Base-by-base conservation (phyloP, 75 land plant genomes). In the Cupressus sempervirens region DNA sequence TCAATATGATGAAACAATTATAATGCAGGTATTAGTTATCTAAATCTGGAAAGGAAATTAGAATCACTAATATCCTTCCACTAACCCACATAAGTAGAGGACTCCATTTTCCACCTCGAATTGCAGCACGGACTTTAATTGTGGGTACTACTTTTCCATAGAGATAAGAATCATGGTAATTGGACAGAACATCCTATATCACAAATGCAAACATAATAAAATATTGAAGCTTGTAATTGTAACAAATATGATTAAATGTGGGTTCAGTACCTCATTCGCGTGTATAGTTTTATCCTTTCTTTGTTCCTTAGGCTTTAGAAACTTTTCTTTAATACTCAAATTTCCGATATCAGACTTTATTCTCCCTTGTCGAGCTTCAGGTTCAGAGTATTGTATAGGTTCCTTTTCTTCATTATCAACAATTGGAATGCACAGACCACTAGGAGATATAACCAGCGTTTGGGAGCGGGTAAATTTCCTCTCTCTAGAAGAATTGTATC, bases 51-150 rank as follows among this genome's bases (percentile, higher is more conserved):
- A 23, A 30, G 76, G 23, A 83, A 54, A 48, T 5, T n/a, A 43
- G 11, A 79, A 45, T n/a, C 32, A 26, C 43, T 45, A 45, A 41
- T 11, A 79, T 45, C 50, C n/a, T 41, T 30, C 23, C 30, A 45
- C 91, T 82, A 70, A 90, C 91, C 89, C 73, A 83, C 76, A 89
- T 73, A n/a, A 90, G 76, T 14, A 90, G 83, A 75, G 76, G 75
- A 68, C 91, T 83, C 83, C 86, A 82, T 68, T 81, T 76, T 18
- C 90, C 84, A 58, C 88, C 84, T 68, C 91, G 85, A 80, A 90
- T 86, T 6, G 91, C 91, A 43, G 91, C 89, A 46, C 91, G 83
- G 36, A 90, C 90, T 82, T 86, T 90, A 83, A 87, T 89, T 46
- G 91, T 82, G 11, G 87, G 35, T 13, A 86, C 86, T 10, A 90